Conservation (phyloP, 1,284 basidiomycete species). For the Ceratobasidium sp. region DNA sequence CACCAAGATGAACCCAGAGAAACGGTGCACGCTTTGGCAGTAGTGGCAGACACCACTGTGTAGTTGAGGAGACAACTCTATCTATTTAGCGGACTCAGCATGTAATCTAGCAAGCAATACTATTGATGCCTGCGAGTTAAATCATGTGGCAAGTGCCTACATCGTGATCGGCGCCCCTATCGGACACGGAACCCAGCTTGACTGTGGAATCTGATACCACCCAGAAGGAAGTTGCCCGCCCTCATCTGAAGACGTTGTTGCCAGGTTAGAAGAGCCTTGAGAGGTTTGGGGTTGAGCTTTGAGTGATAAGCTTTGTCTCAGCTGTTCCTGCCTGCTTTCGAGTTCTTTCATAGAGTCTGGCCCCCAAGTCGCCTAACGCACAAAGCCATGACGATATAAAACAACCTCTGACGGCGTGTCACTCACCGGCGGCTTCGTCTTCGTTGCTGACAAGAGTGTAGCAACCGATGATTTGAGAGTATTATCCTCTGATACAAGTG, state of each 20-base stretch:
- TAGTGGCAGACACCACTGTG: slow-evolving; percentile 10
- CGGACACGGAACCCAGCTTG: slow-evolving; percentile 29
- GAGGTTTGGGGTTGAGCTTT: not conserved
- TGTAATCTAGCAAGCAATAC: slow-evolving; percentile 11
- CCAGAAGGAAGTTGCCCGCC: slow-evolving; percentile 17
- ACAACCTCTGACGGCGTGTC: too few species aligned
- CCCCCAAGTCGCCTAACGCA: slow-evolving; percentile 16
- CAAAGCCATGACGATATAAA: too few species aligned
- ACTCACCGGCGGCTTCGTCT: too few species aligned
- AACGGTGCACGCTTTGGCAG: slow-evolving; percentile 72
- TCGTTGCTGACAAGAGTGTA: not conserved
- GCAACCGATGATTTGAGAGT: not conserved
- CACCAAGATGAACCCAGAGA: slow-evolving; percentile 65
- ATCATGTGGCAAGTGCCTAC: not conserved
- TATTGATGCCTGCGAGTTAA: not conserved
- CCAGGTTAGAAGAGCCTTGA: not conserved
- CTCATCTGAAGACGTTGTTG: not conserved
- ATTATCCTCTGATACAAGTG: slow-evolving; percentile 20
- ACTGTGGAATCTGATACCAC: slow-evolving; percentile 31
- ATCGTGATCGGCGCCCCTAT: slow-evolving; percentile 18
- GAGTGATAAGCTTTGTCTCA: not conserved
- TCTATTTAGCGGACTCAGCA: slow-evolving; percentile 19
- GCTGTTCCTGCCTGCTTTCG: slow-evolving; percentile 11
- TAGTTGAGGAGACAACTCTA: not conserved
- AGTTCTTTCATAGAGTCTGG: slow-evolving; percentile 7